Base-by-base conservation (phyloP, 2,329 filamentous ascomycete genomes). In the Neonectria neomacrospora region DNA sequence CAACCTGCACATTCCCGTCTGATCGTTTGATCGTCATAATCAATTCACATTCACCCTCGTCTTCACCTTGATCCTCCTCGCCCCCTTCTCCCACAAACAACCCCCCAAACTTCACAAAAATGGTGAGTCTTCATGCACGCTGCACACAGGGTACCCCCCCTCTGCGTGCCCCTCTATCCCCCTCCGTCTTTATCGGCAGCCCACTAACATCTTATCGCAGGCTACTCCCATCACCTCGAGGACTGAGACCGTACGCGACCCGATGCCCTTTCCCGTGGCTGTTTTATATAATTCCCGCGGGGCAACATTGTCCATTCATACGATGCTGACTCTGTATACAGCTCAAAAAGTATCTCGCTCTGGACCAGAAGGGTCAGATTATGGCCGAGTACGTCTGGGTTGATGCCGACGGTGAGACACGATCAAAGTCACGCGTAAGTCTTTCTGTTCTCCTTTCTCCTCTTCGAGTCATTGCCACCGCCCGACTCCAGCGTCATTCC, bases 361-460 rank as follows among this genome's bases (percentile, higher is more conserved):
- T 98, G 76, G 91, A 94, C 80, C 95, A 98, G 85, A 92, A 91
- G 80, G 94, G 94, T 80, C 85, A 83, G 74, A 86, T 96, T 78
- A 96, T 97, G 82, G 95, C 94, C 77, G 95, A 97, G 85, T 97
- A 97, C 83, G 90, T 97, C 86, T 97, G 95, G 95, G 91, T 97
- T 79, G 94, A 97, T 78, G 86, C 91, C 70, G 81, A 83, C 70
- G 94, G 94, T 79, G 90, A 91, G 76, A 87, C 92, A 74, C 94
- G 96, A 76, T 97, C 94, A 79, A 99, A 98, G 86, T 95, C 92
- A 78, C 96, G 94, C 88, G 95, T 97, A 86, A 86, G 93, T 86
- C 69, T 70, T 63, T 71, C 55, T 47, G 53, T 34, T 39, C 50
- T 23, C 59, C 5, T 41, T 26, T 45, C 48, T 8, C 64, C 53